Evolutionary conservation across 2,329 filamentous ascomycete species (phyloP), one percentile per base, ranked within the genome.

Genomic region (Didymella pomorum): DNA sequence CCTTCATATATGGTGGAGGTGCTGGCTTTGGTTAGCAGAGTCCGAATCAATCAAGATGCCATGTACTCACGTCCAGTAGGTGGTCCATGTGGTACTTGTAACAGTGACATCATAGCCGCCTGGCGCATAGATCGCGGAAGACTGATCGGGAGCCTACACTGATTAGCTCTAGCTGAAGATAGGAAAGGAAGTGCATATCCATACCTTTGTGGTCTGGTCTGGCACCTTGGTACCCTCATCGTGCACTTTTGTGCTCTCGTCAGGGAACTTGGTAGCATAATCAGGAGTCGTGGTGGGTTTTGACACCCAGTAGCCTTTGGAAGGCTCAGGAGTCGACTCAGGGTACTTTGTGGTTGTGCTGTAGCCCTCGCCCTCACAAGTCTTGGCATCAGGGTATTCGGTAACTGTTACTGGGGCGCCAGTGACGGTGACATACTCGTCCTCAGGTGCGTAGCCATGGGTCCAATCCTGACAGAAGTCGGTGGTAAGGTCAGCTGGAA

Each of bases 331-430:
- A 3, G 49, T 53, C 25, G 28, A 53, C n/a, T 47, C 37, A 12
- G 56, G 49, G 20, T 54, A 54, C 28, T 59, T 47, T 20, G 56
- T 51, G 20, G 56, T 44, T 1, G 49, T 58, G 9, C 39, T 31
- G 45, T 58, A 58, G 20, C 50, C 56, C 31, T 50, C 50, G 45
- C 44, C 56, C 2, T 49, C 45, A 16, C 56, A 58, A 2, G 56
- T 58, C 56, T 53, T 49, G 6, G 56, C 49, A 28, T 48, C 44
- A 14, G 56, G 50, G n/a, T 58, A 58, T 35, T 58, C 56, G 16
- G 56, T 58, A 9, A 58, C 39, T 20, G 56, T 58, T 14, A 50
- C 39, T 1, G 56, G 49, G 8, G 44, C 41, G 23, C 39, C 56
- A 45, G 50, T 53, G 12, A 58, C 31, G 2, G 56, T 58, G 20